These are phyloP conservation scores for Venturia asperata DNA, from an alignment of 2,329 filamentous ascomycete species.

Conservation along the genomic window DNA sequence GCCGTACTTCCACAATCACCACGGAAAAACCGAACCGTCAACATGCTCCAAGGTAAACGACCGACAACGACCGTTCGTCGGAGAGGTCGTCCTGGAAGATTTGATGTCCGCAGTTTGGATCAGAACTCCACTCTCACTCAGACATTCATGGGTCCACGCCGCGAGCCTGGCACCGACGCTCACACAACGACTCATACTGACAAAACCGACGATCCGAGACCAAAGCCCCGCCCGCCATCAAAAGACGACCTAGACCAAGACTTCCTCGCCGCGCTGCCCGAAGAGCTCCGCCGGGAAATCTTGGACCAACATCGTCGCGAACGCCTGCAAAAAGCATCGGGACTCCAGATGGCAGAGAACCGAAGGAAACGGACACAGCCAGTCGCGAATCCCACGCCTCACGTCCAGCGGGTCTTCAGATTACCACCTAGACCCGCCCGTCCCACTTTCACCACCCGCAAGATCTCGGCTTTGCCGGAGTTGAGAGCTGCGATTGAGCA, in stretches of 20 bases:
- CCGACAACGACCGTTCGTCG: constrained; percentile 45
- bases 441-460: constrained; percentile 56
- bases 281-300: constrained; percentile 71
- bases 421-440: constrained; percentile 45
- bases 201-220: constrained; percentile 28
- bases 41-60: constrained; percentile 42
- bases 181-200: constrained; percentile 24
- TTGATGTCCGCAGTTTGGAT: constrained; percentile 34
- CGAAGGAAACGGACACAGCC: not conserved
- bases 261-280: constrained; percentile 76
- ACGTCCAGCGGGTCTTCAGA: constrained; percentile 30
- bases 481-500: constrained; percentile 65
- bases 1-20: constrained; percentile 37
- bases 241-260: constrained; percentile 39
- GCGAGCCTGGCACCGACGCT: not conserved
- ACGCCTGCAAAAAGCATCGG: constrained; percentile 46
- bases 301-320: constrained; percentile 62
- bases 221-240: constrained; percentile 22
- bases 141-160: constrained; percentile 51
- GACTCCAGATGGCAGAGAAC: constrained; percentile 27
- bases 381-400: not conserved
- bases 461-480: constrained; percentile 51
- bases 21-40: constrained; percentile 46
- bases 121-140: constrained; percentile 57
- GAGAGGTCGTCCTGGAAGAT: constrained; percentile 45